Evolutionary conservation across 768 basidiomycete species (phyloP).

Genomic region (Pulveroboletus sp.): DNA sequence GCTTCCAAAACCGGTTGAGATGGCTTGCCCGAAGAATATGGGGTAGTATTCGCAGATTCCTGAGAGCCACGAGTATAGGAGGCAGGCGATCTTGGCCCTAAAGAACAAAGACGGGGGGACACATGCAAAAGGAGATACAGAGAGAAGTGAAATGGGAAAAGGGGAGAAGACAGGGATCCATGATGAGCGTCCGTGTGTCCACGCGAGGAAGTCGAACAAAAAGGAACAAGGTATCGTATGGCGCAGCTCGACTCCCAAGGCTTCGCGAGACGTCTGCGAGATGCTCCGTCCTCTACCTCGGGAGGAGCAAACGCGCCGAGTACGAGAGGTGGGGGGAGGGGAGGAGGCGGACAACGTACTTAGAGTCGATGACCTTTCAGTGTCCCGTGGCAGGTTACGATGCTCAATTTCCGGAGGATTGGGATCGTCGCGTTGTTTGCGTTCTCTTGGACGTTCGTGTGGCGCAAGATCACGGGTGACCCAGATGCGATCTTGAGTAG

Average conservation of each 20-base stretch:
- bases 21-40: slow-evolving; percentile 14
- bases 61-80: slow-evolving; percentile 30
- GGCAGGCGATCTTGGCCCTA: slow-evolving; percentile 39
- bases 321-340: slow-evolving; percentile 33
- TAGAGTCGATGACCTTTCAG: slow-evolving; percentile 34
- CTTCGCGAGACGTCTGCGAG: slow-evolving; percentile 38
- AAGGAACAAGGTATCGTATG: slow-evolving; percentile 28
- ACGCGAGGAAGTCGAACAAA: slow-evolving; percentile 37
- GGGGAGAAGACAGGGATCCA: slow-evolving; percentile 34
- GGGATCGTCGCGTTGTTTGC: slow-evolving; percentile 24
- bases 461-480: slow-evolving; percentile 10
- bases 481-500: slow-evolving; percentile 26
- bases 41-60: slow-evolving; percentile 13
- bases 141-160: slow-evolving; percentile 28
- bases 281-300: slow-evolving; percentile 32
- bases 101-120: slow-evolving; percentile 32
- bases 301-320: slow-evolving; percentile 36
- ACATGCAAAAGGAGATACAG: slow-evolving; percentile 27
- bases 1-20: slow-evolving; percentile 11
- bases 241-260: slow-evolving; percentile 43
- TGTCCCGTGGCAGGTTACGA: slow-evolving; percentile 26
- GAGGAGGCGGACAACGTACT: slow-evolving; percentile 48
- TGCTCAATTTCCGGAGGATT: slow-evolving; percentile 14
- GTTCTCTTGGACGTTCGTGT: slow-evolving; percentile 20
- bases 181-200: slow-evolving; percentile 40